Evolutionary conservation across 2,329 filamentous ascomycete genomes (phyloP), one percentile per base, ranked within the genome.

Genomic region (Fusarium tricinctum): DNA sequence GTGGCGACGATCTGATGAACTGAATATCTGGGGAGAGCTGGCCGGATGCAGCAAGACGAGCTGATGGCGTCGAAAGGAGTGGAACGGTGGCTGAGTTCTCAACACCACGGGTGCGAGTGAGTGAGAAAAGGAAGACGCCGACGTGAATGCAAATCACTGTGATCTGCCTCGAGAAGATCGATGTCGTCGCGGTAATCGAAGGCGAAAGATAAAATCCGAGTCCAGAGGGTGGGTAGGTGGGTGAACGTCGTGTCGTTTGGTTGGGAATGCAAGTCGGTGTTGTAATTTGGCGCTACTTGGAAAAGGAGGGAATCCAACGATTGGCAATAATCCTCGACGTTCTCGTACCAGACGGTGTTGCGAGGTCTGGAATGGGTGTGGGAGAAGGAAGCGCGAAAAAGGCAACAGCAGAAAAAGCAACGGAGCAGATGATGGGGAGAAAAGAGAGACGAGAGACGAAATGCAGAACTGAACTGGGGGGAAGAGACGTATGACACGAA

Each of bases 291-390:
- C 66, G 64, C 61, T 69, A 59, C 54, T 45, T 46, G 54, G 47
- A 64, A 63, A 67, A 66, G 58, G 63, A 71, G 56, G 50, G 66
- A 56, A 63, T 53, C 60, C 60, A 70, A 67, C 63, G 63, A 68
- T 62, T 58, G 63, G 54, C 56, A 63, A 56, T 59, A 62, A 71
- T 42, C 69, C 68, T 70, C 74, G 63, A 70, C 65, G 70, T 69
- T 75, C 66, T 77, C 75, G 75, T 77, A 63, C 75, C 75, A 76
- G 75, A 77, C 75, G 74, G 66, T 72, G 47, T 66, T 74, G 73
- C 68, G 74, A 75, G 66, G 61, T 70, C 74, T 76, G 70, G 75
- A 76, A 74, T 76, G 72, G 65, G 58, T 61, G 58, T 52, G 53
- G 66, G 66, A 66, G 69, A 69, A 72, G 61, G 69, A 71, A 68